These are phyloP conservation scores for Schizothecium vesticola DNA, from an alignment of 495 filamentous ascomycete genomes.

Conservation along the genomic window DNA sequence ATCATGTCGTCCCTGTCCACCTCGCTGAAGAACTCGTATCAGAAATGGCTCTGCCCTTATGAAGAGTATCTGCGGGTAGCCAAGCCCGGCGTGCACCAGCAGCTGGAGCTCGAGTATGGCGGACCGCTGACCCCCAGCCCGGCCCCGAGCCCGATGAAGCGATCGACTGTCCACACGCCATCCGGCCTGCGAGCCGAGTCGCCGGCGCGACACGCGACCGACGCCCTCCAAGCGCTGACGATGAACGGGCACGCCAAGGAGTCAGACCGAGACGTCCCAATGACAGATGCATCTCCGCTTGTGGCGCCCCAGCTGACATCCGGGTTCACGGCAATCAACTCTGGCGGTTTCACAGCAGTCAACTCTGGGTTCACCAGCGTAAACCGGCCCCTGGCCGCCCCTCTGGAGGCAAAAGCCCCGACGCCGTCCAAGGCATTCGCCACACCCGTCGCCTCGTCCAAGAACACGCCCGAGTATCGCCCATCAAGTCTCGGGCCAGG, in stretches of 20 bases:
- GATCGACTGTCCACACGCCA: slow-evolving; percentile 63
- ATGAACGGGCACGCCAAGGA: slow-evolving; percentile 49
- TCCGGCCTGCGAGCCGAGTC: slow-evolving; percentile 60
- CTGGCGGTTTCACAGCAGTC: slow-evolving; percentile 43
- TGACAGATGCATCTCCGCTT: slow-evolving; percentile 45
- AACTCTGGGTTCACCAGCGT: slow-evolving; percentile 72
- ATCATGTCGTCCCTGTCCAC: slow-evolving; percentile 99
- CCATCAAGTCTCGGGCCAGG: slow-evolving; percentile 46
- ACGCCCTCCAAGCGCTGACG: slow-evolving; percentile 56
- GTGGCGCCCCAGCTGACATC: slow-evolving; percentile 39
- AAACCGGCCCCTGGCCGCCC: slow-evolving; percentile 46
- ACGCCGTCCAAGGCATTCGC: slow-evolving; percentile 43
- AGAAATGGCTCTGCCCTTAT: slow-evolving; percentile 92
- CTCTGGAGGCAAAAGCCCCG: slow-evolving; percentile 32
- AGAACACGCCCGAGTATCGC: slow-evolving; percentile 56
- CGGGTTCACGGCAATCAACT: slow-evolving; percentile 74
- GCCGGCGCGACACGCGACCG: slow-evolving; percentile 63
- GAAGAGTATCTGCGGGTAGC: slow-evolving; percentile 90
- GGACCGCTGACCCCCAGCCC: slow-evolving; percentile 93
- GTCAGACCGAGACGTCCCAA: slow-evolving; percentile 47
- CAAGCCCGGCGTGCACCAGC: slow-evolving; percentile 95
- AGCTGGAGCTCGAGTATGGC: slow-evolving; percentile 88
- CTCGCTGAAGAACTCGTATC: slow-evolving; percentile 96
- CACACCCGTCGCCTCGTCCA: slow-evolving; percentile 46
- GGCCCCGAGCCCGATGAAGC: slow-evolving; percentile 77